Evolutionary conservation across 148 eudicot species (phyloP), one percentile per base, ranked within the genome.

Genomic region (Linanthus parryae): DNA sequence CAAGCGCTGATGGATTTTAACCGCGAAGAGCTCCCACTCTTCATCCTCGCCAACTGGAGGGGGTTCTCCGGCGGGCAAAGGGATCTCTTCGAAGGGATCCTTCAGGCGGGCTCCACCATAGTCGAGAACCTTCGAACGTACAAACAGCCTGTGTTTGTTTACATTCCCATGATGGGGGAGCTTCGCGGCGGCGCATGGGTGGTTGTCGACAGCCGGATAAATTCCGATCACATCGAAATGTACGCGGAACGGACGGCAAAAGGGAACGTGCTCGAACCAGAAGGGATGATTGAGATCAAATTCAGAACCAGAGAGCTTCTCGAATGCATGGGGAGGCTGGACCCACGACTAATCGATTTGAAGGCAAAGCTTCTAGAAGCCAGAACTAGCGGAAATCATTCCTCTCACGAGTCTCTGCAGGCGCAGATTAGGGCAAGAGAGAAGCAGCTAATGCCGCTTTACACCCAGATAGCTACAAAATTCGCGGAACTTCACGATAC

Each of bases 151-250:
- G 95, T 94, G 42, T 84, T 94, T 27, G 85, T 94, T 7, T 94
- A 84, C 54, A 88, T 94, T 49, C 99, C 99, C 2, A 80, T 72
- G 91, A 73, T 75, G 80, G 95, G 95, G 3, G 99, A 94, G 73
- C 99, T 94, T 24, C 95, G 99, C 35, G 99, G 99, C 13, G 99
- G 99, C 33, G 95, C 99, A 0, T 94, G 99, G 99, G 99, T 94
- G 21, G 99, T 94, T 24, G 82, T 94, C 1, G 99, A 94, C 56
- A 88, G 99, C 64, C 73, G 80, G 56, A 94, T 94, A 31, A 94
- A 94, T 51, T 73, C 92, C 16, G 96, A 94, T 40, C 84, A 88
- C 44, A 82, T 94, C 15, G 99, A 94, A 60, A 94, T 94, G 99
- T 94, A 82, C 16, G 96, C 99, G 12, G 99, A 94, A 34, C 74